Base-by-base conservation (phyloP, 2,329 filamentous ascomycete species). In the Cladorrhinum sp. region DNA sequence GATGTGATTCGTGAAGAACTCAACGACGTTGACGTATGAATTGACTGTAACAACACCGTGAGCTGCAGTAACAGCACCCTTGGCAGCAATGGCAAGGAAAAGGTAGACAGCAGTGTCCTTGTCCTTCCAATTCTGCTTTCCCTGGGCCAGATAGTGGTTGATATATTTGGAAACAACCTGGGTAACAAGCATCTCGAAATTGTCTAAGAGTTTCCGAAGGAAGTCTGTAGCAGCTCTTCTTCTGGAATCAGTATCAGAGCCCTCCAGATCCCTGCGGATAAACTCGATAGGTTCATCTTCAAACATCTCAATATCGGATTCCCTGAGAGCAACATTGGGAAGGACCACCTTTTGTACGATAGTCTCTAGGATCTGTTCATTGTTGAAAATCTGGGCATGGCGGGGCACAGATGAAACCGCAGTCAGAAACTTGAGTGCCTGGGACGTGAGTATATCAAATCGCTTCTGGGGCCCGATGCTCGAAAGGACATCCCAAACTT, bases 221-320 rank as follows among this genome's bases (percentile, higher is more conserved):
- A 99, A 99, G 73, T 98, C 95, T 0, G 93, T 98, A 0, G 96
- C 93, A 45, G 95, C 93, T 70, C 95, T 85, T 67, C 95, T 84
- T 70, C 95, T 84, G 1, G 95, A 99, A 73, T 98, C 95, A 58
- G 90, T 96, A 75, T 99, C 95, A 1, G 95, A 97, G 6, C 95
- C 95, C 74, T 99, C 95, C 52, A 99, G 80, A 74, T 99, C 95
- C 69, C 92, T 85, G 64, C 95, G 85, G 71, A 99, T 99, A 72
- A 96, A 99, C 75, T 99, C 95, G 66, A 99, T 99, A 0, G 95
- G 95, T 78, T 99, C 96, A 72, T 99, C 96, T 73, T 99, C 95
- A 68, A 99, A 98, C 66, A 96, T 83, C 74, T 99, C 95, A 58
- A 96, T 84, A 66, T 99, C 96, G 0, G 93, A 95, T 70, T 97